Percentiles rank a stretch among this genome's conserved stretches.
Conservation (phyloP, 2,329 filamentous ascomycete species). For the Penicillium sclerotiorum region DNA sequence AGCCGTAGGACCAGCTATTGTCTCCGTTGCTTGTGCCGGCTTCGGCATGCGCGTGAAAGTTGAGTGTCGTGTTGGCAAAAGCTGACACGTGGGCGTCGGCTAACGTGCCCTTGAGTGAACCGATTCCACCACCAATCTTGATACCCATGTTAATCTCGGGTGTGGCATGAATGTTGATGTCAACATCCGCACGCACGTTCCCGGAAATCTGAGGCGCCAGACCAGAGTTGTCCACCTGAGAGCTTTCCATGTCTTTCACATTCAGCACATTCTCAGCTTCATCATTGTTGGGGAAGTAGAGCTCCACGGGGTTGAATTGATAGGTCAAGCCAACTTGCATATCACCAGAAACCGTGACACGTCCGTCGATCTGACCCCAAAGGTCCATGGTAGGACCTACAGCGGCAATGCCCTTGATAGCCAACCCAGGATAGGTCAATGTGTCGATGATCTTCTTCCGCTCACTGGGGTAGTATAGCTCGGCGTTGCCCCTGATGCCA, state of each 20-base stretch:
- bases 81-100: not conserved
- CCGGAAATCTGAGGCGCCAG: not conserved
- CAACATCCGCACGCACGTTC: not conserved
- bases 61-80: not conserved
- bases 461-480: not conserved
- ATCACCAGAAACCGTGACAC: not conserved
- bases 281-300: not conserved
- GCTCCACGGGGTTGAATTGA: not conserved
- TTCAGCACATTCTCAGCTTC: not conserved
- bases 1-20: too few relatives aligned
- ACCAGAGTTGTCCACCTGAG: not conserved
- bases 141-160: not conserved
- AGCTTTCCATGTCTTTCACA: not conserved
- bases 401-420: constrained; percentile 9
- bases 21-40: not conserved
- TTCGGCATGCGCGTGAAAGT: not conserved
- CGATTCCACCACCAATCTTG: not conserved
- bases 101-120: not conserved
- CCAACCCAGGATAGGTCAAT: constrained; percentile 7
- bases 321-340: not conserved
- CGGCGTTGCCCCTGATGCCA: not conserved
- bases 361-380: not conserved
- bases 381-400: constrained; percentile 9
- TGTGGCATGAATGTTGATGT: not conserved
- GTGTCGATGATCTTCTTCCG: constrained; percentile 7